Percentiles rank a stretch among this genome's conserved stretches.
These are phyloP conservation scores for Termitomyces sp. DNA, from an alignment of 768 basidiomycete species.

Conservation along the genomic window DNA sequence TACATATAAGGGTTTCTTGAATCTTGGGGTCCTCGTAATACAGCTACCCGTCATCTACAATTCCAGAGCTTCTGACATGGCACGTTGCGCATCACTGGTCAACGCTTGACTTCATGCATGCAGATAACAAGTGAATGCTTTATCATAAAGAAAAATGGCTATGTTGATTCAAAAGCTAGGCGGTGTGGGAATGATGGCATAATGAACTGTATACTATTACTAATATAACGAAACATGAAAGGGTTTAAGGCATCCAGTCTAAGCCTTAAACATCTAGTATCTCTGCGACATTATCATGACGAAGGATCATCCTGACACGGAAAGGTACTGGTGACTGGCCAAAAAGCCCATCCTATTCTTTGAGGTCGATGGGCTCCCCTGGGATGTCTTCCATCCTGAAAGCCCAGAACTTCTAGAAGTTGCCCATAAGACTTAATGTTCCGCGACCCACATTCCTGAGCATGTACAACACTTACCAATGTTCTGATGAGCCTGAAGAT, in stretches of 20 bases:
- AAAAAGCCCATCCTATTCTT: slow-evolving; percentile 44
- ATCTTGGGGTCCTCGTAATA: too few relatives aligned
- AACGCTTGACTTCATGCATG: too few relatives aligned
- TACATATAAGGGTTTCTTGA: too few relatives aligned
- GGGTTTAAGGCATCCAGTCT: neutral
- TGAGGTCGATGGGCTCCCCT: slow-evolving; percentile 40
- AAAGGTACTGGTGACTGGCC: slow-evolving; percentile 44
- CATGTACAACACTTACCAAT: slow-evolving; percentile 33
- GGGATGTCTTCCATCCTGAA: slow-evolving; percentile 39
- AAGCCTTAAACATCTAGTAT: slow-evolving; percentile 14
- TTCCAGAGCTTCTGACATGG: too few relatives aligned
- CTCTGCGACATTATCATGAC: slow-evolving; percentile 25
- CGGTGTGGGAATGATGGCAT: neutral
- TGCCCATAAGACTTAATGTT: slow-evolving; percentile 41
- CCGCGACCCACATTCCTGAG: slow-evolving; percentile 42
- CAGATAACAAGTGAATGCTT: too few relatives aligned
- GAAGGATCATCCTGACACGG: slow-evolving; percentile 28
- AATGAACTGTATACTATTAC: too few relatives aligned
- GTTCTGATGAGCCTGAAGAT: neutral
- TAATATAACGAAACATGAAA: neutral
- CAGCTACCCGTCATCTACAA: too few relatives aligned
- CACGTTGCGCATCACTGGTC: too few relatives aligned
- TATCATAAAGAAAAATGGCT: too few relatives aligned
- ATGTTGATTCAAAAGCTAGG: neutral
- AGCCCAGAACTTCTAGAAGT: slow-evolving; percentile 46